These are phyloP conservation scores for Schoenoplectus triqueter DNA, from an alignment of 202 grass and related monocot genomes.

Conservation along the genomic window DNA sequence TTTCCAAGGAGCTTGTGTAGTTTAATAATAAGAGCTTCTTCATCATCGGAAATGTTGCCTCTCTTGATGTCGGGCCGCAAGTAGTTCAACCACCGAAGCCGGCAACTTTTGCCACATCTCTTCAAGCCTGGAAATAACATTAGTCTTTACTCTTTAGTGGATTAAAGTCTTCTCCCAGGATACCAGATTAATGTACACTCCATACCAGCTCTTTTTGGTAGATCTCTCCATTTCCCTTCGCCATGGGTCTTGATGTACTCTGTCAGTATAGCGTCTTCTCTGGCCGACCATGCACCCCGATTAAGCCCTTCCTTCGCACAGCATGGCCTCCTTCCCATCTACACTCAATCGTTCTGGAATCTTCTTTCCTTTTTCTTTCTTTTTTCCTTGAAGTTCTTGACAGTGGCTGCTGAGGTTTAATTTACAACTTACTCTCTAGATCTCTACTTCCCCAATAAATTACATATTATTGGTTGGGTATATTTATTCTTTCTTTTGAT, in stretches of 20 bases:
- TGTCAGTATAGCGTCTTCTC: constrained; percentile 53
- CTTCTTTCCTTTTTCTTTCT: too few species aligned
- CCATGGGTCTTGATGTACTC: constrained; percentile 57
- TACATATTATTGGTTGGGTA: not conserved
- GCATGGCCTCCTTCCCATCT: constrained; percentile 58
- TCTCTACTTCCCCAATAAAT: not conserved
- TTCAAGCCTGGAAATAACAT: constrained; percentile 4
- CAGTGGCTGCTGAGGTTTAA: not conserved
- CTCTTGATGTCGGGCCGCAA: constrained; percentile 32
- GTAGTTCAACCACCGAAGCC: constrained; percentile 32
- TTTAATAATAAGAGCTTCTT: constrained; percentile 29
- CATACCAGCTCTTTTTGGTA: constrained; percentile 54
- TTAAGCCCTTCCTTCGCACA: constrained; percentile 57
- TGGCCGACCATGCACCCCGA: constrained; percentile 58
- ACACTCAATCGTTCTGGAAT: not conserved
- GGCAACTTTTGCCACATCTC: constrained; percentile 25
- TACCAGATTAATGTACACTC: constrained; percentile 1
- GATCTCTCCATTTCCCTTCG: constrained; percentile 58
- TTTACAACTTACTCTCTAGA: not conserved
- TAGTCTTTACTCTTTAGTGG: not conserved
- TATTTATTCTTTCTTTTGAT: constrained; percentile 26
- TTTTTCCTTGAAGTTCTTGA: not conserved
- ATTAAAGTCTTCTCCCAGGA: not conserved
- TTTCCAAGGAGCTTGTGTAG: constrained; percentile 37
- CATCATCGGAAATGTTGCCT: constrained; percentile 32